A percentile compares a stretch with the other conserved stretches of the same genome.
phyloP scores from a whole-genome alignment of 305 asterid genomes.

The Ilex paraguariensis region DNA sequence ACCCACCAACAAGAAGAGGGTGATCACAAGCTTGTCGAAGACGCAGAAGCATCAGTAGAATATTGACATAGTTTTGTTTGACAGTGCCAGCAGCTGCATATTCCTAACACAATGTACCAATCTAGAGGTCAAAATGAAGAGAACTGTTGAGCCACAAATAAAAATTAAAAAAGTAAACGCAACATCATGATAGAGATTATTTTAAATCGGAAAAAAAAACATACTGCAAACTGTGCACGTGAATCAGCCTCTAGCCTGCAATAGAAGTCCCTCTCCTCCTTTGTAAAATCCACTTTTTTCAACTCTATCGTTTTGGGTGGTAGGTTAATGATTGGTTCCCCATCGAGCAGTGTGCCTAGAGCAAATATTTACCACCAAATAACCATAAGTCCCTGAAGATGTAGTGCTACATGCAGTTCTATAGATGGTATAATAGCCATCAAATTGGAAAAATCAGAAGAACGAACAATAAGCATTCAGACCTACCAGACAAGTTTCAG shows the following conservation, averaged over 20 bases:
- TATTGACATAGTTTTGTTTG: constrained; percentile 91
- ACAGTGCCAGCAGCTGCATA: constrained; percentile 98
- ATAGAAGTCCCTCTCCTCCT: constrained; percentile 86
- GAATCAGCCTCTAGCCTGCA: constrained; percentile 84
- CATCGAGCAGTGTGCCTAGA: constrained; percentile 79
- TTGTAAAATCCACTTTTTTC: constrained; percentile 77
- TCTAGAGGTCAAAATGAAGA: constrained; percentile 11
- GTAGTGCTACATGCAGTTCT: constrained; percentile 7
- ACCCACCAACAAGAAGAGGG: constrained; percentile 90
- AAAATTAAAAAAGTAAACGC: constrained; percentile 11
- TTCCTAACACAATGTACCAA: constrained; percentile 50
- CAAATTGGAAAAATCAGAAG: background rate
- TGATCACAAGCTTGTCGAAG: constrained; percentile 99
- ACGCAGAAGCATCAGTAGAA: constrained; percentile 86
- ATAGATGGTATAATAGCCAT: background rate
- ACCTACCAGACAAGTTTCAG: too few relatives aligned
- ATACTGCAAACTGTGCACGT: constrained; percentile 95
- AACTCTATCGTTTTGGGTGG: constrained; percentile 80
- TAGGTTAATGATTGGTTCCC: constrained; percentile 83
- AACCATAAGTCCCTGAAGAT: constrained; percentile 16
- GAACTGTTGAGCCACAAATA: constrained; percentile 11
- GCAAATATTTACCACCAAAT: constrained; percentile 12
- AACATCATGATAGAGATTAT: constrained; percentile 8
- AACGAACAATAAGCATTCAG: background rate
- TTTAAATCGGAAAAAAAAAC: constrained; percentile 16